phyloP scores from a whole-genome alignment of 306 rosid genomes.

The Cajanus cajan region DNA sequence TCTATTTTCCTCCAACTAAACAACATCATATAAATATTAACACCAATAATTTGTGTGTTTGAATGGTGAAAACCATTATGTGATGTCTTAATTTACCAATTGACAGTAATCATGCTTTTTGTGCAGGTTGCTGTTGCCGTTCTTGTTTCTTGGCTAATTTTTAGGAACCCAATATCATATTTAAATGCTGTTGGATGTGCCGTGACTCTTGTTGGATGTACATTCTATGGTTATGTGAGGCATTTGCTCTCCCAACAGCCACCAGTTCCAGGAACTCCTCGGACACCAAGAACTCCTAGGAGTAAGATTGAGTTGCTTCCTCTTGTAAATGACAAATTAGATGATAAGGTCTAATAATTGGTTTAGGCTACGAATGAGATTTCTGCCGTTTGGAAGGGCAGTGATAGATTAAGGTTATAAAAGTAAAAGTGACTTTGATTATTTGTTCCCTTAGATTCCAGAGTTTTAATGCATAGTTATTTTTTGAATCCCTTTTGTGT shows the following conservation, averaged over 20 bases:
- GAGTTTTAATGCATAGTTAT: constrained; percentile 24
- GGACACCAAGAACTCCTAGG: constrained; percentile 77
- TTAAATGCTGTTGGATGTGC: constrained; percentile 84
- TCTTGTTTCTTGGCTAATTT: constrained; percentile 87
- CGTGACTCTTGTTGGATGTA: constrained; percentile 81
- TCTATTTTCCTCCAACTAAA: background rate
- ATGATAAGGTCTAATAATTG: constrained; percentile 64
- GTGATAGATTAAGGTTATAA: constrained; percentile 42
- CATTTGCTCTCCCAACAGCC: constrained; percentile 74
- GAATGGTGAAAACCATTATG: background rate
- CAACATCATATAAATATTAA: background rate
- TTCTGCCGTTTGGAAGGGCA: constrained; percentile 34
- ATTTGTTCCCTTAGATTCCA: constrained; percentile 37
- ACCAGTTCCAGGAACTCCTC: constrained; percentile 58
- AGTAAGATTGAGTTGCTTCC: constrained; percentile 83
- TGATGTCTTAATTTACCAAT: background rate
- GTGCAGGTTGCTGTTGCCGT: constrained; percentile 91
- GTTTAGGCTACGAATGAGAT: constrained; percentile 20
- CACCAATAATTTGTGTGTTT: background rate
- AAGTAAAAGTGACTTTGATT: constrained; percentile 13
- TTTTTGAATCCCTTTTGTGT: constrained; percentile 12
- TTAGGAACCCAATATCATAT: constrained; percentile 78
- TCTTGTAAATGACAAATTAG: constrained; percentile 89
- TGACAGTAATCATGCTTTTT: background rate
- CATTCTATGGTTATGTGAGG: constrained; percentile 90